Evolutionary conservation across 108 stramenopile species (phyloP), one percentile per base, ranked within the genome.

Genomic region (Fistulifera pelliculosa): DNA sequence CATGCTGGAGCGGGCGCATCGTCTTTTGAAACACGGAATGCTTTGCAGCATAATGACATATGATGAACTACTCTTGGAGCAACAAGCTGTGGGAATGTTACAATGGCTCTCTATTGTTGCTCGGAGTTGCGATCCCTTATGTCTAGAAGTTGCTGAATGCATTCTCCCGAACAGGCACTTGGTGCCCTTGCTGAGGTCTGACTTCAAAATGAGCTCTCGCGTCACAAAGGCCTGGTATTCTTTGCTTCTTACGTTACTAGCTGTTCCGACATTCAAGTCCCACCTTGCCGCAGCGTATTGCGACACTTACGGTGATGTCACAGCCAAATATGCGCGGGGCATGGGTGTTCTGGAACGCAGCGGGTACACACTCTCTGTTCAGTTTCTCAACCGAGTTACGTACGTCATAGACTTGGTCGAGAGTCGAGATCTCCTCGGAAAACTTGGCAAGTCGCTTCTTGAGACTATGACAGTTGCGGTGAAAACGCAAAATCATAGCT

Each of bases 201-300:
- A 90, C 59, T 81, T 90, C 56, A 83, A 84, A 52, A 54, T 90
- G 23, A 76, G 76, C 14, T 63, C 77, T 13, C 59, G 75, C 17
- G 64, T 85, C 21, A 77, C 78, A 2, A 74, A 70, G 35, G 67
- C 80, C 16, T 85, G 88, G 75, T 93, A 96, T 62, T 75, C 89
- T 25, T 75, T 97, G 0, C 66, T 94, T 12, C 69, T 97, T 39
- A 88, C 90, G 2, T 73, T 97, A 25, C 69, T 97, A 53, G 91
- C 94, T 15, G 88, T 93, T 43, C 90, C 84, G n/a, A 75, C 81
- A 10, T 97, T 97, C 77, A 97, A 97, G 68, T 72, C 69, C 10
- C 80, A 78, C 24, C 54, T 97, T 43, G 91, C 93, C n/a, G 79
- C 68, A 7, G 90, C 87, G 27, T 97, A 97, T 59, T 89, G 81